Evolutionary conservation across 1,284 basidiomycete genomes (phyloP), one percentile per base, ranked within the genome.

Genomic region (Malassezia nana): DNA sequence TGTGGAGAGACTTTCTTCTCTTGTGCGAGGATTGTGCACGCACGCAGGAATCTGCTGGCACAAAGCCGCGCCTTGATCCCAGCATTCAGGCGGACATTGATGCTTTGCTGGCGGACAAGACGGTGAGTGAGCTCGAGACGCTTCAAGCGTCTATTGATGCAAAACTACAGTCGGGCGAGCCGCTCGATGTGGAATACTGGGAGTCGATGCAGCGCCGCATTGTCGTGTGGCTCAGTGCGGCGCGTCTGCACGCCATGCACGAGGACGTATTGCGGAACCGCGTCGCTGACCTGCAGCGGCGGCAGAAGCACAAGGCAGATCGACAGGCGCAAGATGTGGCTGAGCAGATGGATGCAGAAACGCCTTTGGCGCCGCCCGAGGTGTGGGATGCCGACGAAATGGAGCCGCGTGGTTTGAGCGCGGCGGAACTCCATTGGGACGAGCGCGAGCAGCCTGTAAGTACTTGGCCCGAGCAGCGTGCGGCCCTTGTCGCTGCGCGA

Each of bases 1-100:
- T 96, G 74, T 99, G 94, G 94, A 87, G 89, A 57, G 88, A 89
- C 64, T 92, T 98, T 87, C 86, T 92, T 81, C 86, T 94, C 8
- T 84, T 99, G 2, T 95, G 90, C 75, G 86, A 91, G 70, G 87
- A 95, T 74, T 83, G 85, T 42, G 58, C 26, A n/a, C 45, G 15
- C 16, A 57, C 16, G 48, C 46, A 81, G 65, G 80, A 29, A 33
- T n/a, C n/a, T n/a, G n/a, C n/a, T n/a, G 49, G 24, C 4, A 18
- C 4, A 4, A 49, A 45, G 12, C 28, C 60, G 13, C 62, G 62
- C 4, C 41, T 69, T 6, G 70, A 73, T 45, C 52, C 66, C 4
- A 55, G 63, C 22, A 69, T 72, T 18, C 50, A 58, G 6, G 56
- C 62, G 3, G 59, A 70, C 20, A 70, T 66, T 53, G 64, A 72